A percentile compares a stretch with the other conserved stretches of the same genome.
These are phyloP conservation scores for Chaetomiaceae sp. DNA, from an alignment of 2,329 filamentous ascomycete species.

Conservation along the genomic window DNA sequence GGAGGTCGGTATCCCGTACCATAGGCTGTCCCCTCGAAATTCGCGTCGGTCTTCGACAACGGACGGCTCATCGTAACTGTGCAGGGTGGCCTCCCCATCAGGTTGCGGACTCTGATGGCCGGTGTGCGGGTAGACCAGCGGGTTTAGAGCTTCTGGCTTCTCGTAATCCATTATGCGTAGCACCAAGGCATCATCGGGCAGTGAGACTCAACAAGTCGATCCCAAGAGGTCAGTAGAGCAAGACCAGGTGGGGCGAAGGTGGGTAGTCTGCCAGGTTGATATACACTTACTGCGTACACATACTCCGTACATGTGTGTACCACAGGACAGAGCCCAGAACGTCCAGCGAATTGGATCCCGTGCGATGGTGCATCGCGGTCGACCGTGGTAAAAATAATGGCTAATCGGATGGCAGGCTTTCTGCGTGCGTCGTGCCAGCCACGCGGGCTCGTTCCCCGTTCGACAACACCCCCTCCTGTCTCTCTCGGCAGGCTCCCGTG, in stretches of 20 bases:
- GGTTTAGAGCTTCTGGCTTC: conserved; percentile 18
- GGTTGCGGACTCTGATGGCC: conserved; percentile 16
- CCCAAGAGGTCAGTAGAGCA: too few species aligned
- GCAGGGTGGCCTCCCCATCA: conserved; percentile 17
- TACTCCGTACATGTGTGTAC: too few species aligned
- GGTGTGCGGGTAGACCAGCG: conserved; percentile 8
- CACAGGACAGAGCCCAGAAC: too few species aligned
- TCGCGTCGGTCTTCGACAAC: conserved; percentile 13
- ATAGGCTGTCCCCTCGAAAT: conserved; percentile 17
- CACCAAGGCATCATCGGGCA: not conserved
- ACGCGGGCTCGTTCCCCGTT: not conserved
- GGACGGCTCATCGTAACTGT: conserved; percentile 14
- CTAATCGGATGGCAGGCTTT: conserved; percentile 7
- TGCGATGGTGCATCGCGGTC: conserved; percentile 2
- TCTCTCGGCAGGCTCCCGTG: not conserved
- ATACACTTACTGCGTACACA: too few species aligned
- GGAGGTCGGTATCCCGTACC: conserved; percentile 11
- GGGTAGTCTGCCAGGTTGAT: too few species aligned
- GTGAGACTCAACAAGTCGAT: not conserved
- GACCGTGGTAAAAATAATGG: conserved; percentile 12
- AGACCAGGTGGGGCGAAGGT: too few species aligned
- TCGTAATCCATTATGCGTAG: conserved; percentile 16
- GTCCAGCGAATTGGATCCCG: too few species aligned
- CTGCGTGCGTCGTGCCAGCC: not conserved
- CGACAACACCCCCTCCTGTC: not conserved